These are phyloP conservation scores for Trichoderma pleuroti DNA, from an alignment of 2,329 filamentous ascomycete genomes.

Conservation along the genomic window DNA sequence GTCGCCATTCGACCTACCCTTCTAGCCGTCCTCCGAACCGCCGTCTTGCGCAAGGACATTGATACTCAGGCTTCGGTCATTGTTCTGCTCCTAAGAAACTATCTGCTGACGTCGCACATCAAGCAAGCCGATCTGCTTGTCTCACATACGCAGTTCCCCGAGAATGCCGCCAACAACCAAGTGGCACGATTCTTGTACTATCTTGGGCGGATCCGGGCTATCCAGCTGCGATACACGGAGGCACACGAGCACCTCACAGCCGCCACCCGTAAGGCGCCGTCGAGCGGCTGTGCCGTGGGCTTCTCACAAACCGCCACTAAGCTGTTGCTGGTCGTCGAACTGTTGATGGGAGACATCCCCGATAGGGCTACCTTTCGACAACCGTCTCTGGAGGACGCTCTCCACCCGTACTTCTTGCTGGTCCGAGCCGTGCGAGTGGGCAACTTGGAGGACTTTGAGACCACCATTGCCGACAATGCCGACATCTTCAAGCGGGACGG, in stretches of 20 bases:
- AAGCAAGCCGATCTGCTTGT: slow-evolving; percentile 93
- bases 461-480: slow-evolving; percentile 75
- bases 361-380: slow-evolving; percentile 93
- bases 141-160: slow-evolving; percentile 91
- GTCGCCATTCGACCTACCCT: slow-evolving; percentile 83
- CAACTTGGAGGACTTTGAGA: slow-evolving; percentile 89
- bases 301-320: slow-evolving; percentile 97
- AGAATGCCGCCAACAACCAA: slow-evolving; percentile 95
- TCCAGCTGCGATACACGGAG: slow-evolving; percentile 95
- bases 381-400: slow-evolving; percentile 76
- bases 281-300: slow-evolving; percentile 80
- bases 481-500: slow-evolving; percentile 87
- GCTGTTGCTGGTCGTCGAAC: slow-evolving; percentile 90
- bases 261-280: slow-evolving; percentile 91
- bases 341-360: slow-evolving; percentile 97
- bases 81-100: slow-evolving; percentile 90
- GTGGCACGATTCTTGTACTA: slow-evolving; percentile 97
- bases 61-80: slow-evolving; percentile 98
- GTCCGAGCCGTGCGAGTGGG: slow-evolving; percentile 96
- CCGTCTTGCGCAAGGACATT: slow-evolving; percentile 93
- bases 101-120: slow-evolving; percentile 93
- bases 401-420: slow-evolving; percentile 90
- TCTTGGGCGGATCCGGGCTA: slow-evolving; percentile 90
- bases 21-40: slow-evolving; percentile 83
- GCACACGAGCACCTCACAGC: slow-evolving; percentile 91